phyloP scores from a whole-genome alignment of 73 alveolate species.

The Paramecium primaurelia region DNA sequence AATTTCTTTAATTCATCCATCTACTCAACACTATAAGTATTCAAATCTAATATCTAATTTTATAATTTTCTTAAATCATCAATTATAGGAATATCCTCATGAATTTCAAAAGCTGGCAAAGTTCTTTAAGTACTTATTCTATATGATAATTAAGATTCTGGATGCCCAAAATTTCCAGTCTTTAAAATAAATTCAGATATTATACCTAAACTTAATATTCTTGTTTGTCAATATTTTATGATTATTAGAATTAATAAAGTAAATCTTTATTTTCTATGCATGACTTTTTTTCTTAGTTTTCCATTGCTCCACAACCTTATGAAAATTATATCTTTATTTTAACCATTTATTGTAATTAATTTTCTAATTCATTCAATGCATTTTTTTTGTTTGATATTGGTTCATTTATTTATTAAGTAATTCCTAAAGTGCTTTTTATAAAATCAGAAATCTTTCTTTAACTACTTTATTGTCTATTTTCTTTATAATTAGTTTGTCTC shows the following conservation, averaged over 20 bases:
- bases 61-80: constrained; percentile 4
- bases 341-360: background rate
- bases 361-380: background rate
- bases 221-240: background rate
- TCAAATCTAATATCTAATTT: background rate
- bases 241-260: background rate
- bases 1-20: background rate
- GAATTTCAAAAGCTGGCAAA: background rate
- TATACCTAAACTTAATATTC: background rate
- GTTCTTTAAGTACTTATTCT: background rate
- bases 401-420: background rate
- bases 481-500: background rate
- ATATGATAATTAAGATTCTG: background rate
- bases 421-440: background rate
- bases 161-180: background rate
- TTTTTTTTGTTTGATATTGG: background rate
- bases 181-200: background rate
- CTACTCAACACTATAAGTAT: background rate
- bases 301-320: background rate
- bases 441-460: background rate
- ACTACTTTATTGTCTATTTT: background rate
- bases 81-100: background rate
- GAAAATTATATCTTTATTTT: background rate
- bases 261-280: background rate
- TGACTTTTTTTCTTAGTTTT: background rate